These are phyloP conservation scores for Dentipellis fragilis DNA, from an alignment of 768 basidiomycete species.

Conservation along the genomic window DNA sequence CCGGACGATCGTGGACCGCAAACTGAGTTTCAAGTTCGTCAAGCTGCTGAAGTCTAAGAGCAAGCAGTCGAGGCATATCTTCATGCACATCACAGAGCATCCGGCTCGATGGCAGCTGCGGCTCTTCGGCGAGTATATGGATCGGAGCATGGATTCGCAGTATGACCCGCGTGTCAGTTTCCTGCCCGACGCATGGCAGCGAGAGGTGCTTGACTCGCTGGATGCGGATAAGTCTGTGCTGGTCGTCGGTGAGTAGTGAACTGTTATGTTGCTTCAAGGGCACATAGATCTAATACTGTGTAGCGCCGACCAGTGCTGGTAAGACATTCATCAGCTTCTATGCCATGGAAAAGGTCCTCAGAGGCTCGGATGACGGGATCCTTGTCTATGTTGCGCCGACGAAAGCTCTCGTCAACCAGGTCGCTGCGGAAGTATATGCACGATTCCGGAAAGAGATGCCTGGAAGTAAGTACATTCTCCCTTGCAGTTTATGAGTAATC, in stretches of 20 bases:
- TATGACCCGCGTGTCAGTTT: constrained; percentile 50
- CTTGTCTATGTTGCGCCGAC: constrained; percentile 69
- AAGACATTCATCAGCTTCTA: constrained; percentile 75
- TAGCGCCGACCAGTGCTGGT: constrained; percentile 63
- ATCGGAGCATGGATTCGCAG: constrained; percentile 57
- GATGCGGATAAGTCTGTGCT: constrained; percentile 49
- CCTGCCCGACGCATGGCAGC: constrained; percentile 64
- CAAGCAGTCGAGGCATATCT: constrained; percentile 29
- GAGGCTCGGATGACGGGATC: constrained; percentile 54
- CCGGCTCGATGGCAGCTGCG: constrained; percentile 59
- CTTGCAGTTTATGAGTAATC: not conserved
- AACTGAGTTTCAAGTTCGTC: constrained; percentile 40
- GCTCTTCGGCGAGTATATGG: constrained; percentile 65
- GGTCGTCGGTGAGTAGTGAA: constrained; percentile 56
- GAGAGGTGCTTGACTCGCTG: constrained; percentile 52
- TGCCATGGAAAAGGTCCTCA: constrained; percentile 62
- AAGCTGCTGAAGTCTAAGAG: constrained; percentile 43
- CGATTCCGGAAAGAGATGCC: constrained; percentile 49
- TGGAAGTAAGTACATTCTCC: constrained; percentile 26
- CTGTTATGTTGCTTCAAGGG: not conserved
- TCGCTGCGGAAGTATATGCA: constrained; percentile 66
- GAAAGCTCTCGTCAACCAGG: constrained; percentile 63
- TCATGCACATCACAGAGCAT: constrained; percentile 47
- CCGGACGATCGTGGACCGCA: constrained; percentile 14
- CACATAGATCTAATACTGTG: not conserved